Conservation (phyloP, 352 stramenopile species). For the Phytophthora pluvialis region DNA sequence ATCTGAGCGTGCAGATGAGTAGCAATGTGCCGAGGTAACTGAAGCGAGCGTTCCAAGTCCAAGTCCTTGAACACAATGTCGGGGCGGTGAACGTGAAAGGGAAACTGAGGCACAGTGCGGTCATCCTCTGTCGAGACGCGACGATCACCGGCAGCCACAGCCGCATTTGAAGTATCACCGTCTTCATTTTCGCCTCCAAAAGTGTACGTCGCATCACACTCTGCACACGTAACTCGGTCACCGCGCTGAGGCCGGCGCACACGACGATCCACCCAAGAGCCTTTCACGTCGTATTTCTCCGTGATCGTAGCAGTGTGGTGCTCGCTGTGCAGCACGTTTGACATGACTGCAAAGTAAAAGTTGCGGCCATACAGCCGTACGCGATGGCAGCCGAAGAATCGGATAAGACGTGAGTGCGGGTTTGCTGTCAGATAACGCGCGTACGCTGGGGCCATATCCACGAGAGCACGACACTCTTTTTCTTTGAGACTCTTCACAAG, state of each 20-base stretch:
- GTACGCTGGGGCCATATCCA: conserved; percentile 78
- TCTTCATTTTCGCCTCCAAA: conserved; percentile 45
- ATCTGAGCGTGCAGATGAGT: conserved; percentile 57
- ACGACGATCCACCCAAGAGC: conserved; percentile 73
- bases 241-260: conserved; percentile 54
- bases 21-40: conserved; percentile 42
- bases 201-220: conserved; percentile 64
- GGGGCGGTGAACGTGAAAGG: conserved; percentile 60
- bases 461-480: conserved; percentile 75
- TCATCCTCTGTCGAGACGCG: conserved; percentile 17
- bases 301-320: conserved; percentile 62
- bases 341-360: conserved; percentile 87
- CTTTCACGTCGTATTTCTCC: conserved; percentile 83
- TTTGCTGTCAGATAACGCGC: conserved; percentile 64
- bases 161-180: conserved; percentile 25
- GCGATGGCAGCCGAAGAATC: conserved; percentile 88
- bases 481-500: conserved; percentile 85
- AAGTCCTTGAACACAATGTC: conserved; percentile 80
- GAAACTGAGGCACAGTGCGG: conserved; percentile 22
- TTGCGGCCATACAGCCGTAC: conserved; percentile 82
- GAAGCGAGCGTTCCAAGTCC: conserved; percentile 55
- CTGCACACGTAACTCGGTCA: conserved; percentile 67
- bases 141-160: conserved; percentile 8
- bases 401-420: conserved; percentile 74
- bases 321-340: conserved; percentile 74